Percentiles rank a stretch among this genome's conserved stretches.
phyloP scores from a whole-genome alignment of 805 yeast genomes.

The Metschnikowia matae region DNA sequence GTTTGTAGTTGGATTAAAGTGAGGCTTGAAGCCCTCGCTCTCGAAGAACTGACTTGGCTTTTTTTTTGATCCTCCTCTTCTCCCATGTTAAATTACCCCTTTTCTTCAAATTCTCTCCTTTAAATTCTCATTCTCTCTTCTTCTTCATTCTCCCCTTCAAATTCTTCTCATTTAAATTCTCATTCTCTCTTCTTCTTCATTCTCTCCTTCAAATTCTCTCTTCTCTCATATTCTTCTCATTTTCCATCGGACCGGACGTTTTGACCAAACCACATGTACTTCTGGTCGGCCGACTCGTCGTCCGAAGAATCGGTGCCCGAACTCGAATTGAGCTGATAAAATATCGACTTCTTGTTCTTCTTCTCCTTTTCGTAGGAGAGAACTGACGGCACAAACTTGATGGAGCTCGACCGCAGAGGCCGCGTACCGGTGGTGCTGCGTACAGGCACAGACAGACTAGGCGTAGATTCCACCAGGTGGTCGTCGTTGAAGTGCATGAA shows the following conservation, averaged over 20 bases:
- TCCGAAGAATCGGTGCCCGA: constrained; percentile 13
- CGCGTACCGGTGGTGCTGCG: background rate
- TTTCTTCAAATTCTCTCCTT: too few species aligned
- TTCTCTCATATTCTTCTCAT: background rate
- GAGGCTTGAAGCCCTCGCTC: too few species aligned
- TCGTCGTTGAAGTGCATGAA: constrained; percentile 17
- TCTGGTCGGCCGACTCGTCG: constrained; percentile 13
- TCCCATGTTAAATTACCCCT: too few species aligned
- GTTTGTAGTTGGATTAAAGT: too few species aligned
- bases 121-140: too few species aligned
- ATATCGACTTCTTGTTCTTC: constrained; percentile 20
- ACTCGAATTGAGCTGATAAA: constrained; percentile 27
- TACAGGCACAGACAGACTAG: background rate
- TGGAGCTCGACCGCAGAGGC: constrained; percentile 23
- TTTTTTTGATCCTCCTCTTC: too few species aligned
- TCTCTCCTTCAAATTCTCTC: too few species aligned
- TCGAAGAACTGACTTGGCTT: too few species aligned
- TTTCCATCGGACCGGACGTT: constrained; percentile 18
- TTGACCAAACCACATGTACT: constrained; percentile 39
- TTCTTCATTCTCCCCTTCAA: too few species aligned
- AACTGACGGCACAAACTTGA: constrained; percentile 30
- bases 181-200: too few species aligned
- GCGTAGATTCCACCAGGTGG: background rate
- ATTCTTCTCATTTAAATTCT: too few species aligned
- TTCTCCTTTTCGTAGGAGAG: constrained; percentile 9